These are phyloP conservation scores for Cercospora berteroae DNA, from an alignment of 2,329 filamentous ascomycete species.

Conservation along the genomic window DNA sequence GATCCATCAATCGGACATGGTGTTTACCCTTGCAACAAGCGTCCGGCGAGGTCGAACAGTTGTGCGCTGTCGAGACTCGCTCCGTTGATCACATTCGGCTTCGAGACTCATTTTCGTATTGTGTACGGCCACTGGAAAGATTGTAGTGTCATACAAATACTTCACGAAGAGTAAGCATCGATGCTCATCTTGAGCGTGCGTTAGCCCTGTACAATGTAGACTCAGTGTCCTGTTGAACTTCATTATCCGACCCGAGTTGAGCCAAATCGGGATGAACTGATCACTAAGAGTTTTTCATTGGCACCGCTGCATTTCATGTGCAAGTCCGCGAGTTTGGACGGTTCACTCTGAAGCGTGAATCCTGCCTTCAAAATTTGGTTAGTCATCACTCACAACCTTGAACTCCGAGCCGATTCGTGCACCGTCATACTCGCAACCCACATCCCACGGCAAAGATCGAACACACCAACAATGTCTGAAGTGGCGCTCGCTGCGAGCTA, in stretches of 20 bases:
- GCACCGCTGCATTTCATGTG: too few relatives aligned
- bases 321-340: too few relatives aligned
- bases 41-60: too few relatives aligned
- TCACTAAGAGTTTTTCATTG: too few relatives aligned
- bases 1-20: background rate
- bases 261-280: too few relatives aligned
- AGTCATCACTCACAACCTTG: background rate
- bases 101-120: background rate
- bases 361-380: background rate
- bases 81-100: background rate
- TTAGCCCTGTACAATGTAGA: background rate
- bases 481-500: constrained; percentile 26
- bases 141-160: background rate
- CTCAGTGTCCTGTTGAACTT: background rate
- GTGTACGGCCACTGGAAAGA: background rate
- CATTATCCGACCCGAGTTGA: background rate
- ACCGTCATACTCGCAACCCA: background rate
- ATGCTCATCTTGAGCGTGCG: background rate
- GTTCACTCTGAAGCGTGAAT: background rate
- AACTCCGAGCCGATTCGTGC: background rate
- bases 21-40: background rate
- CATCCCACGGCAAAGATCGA: background rate
- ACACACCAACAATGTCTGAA: background rate
- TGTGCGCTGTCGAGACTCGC: too few relatives aligned
- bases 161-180: background rate